A percentile compares a stretch with the other conserved stretches of the same genome.
Conservation (phyloP, 1,284 basidiomycete genomes). For the Acaromyces ingoldii region DNA sequence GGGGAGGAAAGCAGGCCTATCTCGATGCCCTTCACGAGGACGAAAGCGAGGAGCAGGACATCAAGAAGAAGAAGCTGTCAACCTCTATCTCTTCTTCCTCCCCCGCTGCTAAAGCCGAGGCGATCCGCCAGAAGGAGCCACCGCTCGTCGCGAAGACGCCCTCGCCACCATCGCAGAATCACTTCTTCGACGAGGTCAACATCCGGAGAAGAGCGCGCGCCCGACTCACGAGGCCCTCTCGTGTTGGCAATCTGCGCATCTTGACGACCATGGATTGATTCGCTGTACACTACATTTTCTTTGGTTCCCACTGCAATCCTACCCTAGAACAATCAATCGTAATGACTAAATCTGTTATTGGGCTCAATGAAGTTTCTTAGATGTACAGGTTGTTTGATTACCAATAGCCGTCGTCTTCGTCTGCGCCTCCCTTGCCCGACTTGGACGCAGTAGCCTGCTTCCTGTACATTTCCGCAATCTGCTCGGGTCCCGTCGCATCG, state of each 20-base stretch:
- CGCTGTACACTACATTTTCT: too few relatives aligned
- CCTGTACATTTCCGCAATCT: constrained; percentile 93
- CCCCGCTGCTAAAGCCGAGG: neutral
- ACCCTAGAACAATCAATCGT: too few relatives aligned
- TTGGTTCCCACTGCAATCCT: too few relatives aligned
- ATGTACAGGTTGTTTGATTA: too few relatives aligned
- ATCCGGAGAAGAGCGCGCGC: constrained; percentile 8
- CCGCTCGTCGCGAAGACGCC: neutral
- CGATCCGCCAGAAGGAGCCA: neutral
- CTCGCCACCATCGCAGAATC: too few relatives aligned
- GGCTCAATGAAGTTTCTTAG: too few relatives aligned
- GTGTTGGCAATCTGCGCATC: constrained; percentile 11
- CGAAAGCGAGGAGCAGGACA: neutral
- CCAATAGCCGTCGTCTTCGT: constrained; percentile 83
- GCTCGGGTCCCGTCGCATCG: constrained; percentile 85
- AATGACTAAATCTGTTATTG: too few relatives aligned
- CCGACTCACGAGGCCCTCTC: constrained; percentile 6
- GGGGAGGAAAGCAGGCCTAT: constrained; percentile 5
- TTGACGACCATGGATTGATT: too few relatives aligned
- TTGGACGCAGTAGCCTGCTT: constrained; percentile 68
- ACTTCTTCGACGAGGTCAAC: neutral
- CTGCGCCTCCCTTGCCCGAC: constrained; percentile 62
- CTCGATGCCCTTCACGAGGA: constrained; percentile 9
- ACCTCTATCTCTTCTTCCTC: neutral
- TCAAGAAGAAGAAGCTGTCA: neutral